Conservation (phyloP, 768 basidiomycete species). For the Hygrocybe coccinea region DNA sequence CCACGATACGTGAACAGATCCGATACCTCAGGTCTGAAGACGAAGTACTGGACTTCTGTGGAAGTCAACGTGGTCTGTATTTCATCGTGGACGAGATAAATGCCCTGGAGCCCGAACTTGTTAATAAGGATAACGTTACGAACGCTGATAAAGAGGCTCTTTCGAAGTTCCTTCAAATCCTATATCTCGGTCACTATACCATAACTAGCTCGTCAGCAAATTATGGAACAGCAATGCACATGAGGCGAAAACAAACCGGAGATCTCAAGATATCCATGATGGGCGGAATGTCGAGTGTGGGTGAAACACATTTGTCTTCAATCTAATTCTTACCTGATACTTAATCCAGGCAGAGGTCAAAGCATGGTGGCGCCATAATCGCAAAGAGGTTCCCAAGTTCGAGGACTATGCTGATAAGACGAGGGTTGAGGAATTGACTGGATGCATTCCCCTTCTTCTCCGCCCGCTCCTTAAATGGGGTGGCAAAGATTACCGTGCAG, state of each 20-base stretch:
- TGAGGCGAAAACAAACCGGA: not conserved
- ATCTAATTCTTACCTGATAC: not conserved
- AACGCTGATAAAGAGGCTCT: not conserved
- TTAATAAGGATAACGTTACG: not conserved
- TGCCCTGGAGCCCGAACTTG: not conserved
- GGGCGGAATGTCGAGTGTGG: not conserved
- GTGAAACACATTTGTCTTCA: not conserved
- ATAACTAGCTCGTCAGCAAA: not conserved
- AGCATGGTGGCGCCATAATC: not conserved
- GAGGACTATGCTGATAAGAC: not conserved
- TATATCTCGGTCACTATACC: not conserved
- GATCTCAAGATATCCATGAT: not conserved
- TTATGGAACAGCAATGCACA: not conserved
- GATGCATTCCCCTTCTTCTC: conserved; percentile 1
- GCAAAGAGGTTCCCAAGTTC: not conserved
- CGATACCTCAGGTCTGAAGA: not conserved
- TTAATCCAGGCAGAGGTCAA: not conserved
- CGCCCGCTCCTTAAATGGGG: not conserved
- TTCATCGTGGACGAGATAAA: conserved; percentile 2
- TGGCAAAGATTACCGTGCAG: not conserved
- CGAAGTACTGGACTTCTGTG: not conserved
- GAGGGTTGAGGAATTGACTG: conserved; percentile 1
- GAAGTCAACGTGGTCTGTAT: not conserved
- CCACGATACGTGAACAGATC: not conserved
- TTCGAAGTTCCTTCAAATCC: not conserved